A percentile compares a stretch with the other conserved stretches of the same genome.
Evolutionary conservation across 805 yeast species (phyloP).

Genomic region (Candida sphagnicola): DNA sequence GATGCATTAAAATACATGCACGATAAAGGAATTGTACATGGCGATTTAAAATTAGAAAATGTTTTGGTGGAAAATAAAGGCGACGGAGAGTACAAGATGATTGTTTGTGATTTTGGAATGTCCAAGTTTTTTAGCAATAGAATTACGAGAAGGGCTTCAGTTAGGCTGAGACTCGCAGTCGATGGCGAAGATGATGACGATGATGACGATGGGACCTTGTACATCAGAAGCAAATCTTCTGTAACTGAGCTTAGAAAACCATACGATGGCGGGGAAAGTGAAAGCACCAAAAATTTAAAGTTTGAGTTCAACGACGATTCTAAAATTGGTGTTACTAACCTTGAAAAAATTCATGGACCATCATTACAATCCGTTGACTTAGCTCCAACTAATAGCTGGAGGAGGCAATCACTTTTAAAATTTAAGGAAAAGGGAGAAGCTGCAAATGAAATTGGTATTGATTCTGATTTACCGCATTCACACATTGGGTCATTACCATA

Average conservation of each 20-base stretch:
- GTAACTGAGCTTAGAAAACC: constrained; percentile 31
- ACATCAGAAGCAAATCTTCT: constrained; percentile 32
- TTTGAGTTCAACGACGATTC: constrained; percentile 24
- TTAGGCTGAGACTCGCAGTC: not conserved
- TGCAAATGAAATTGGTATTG: constrained; percentile 16
- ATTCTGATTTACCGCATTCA: constrained; percentile 51
- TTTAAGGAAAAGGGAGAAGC: constrained; percentile 2
- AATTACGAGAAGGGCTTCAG: constrained; percentile 19
- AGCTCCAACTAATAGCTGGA: constrained; percentile 19
- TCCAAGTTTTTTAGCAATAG: constrained; percentile 33
- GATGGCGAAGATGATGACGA: constrained; percentile 5
- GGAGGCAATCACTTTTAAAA: not conserved
- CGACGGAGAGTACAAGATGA: constrained; percentile 32
- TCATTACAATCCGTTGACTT: constrained; percentile 28
- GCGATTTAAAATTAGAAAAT: constrained; percentile 81
- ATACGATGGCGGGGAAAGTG: constrained; percentile 28
- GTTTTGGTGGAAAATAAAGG: constrained; percentile 51
- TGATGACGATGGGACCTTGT: constrained; percentile 14
- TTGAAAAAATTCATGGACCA: constrained; percentile 27
- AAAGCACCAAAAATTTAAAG: constrained; percentile 16
- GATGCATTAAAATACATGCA: constrained; percentile 60
- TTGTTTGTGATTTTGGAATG: constrained; percentile 92
- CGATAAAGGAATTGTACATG: constrained; percentile 63
- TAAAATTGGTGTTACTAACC: constrained; percentile 27
- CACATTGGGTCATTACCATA: constrained; percentile 90